Evolutionary conservation across 1,139 yeast genomes (phyloP), one percentile per base, ranked within the genome.

Genomic region (Kluyveromyces marxianus): DNA sequence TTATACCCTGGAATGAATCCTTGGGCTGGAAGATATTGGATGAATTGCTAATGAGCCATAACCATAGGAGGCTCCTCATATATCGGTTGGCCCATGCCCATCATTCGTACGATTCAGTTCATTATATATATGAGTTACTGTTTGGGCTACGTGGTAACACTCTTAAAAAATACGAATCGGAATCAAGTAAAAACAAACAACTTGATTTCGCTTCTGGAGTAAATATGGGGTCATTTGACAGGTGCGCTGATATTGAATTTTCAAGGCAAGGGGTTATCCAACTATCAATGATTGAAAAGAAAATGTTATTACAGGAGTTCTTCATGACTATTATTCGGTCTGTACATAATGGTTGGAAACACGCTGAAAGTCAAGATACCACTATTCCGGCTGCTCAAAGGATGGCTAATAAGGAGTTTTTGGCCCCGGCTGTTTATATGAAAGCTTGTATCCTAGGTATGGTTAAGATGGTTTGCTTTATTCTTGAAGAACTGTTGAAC

Each of bases 251-350:
- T 7, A 74, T 71, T 46, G 52, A 56, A 10, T 78, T 80, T 56
- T 75, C 84, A 5, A 69, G 89, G 55, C 67, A 69, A 48, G 90
- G 88, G 0, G 51, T 66, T 3, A 54, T 81, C 7, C 66, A 63
- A 6, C 60, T 82, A 14, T 75, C 82, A 32, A 77, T 73, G 6
- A 70, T 79, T 41, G 90, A 83, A 54, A 70, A 66, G 49, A 75
- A 76, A 56, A 79, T 82, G 85, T 57, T 83, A n/a, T 61, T 83
- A 36, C 88, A 82, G 60, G 87, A 81, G 58, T 80, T 83, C 54
- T 69, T 83, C 48, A 71, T 77, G 14, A 79, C 75, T 49, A 73
- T 82, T 27, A 68, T 76, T 7, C 70, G 74, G 10, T 76, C 70
- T 50, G 61, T 82, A 24, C 69, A 81, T 0, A 62, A 63, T 37